Evolutionary conservation across 2,329 filamentous ascomycete genomes (phyloP).

Genomic region (Fusarium haematococcum): DNA sequence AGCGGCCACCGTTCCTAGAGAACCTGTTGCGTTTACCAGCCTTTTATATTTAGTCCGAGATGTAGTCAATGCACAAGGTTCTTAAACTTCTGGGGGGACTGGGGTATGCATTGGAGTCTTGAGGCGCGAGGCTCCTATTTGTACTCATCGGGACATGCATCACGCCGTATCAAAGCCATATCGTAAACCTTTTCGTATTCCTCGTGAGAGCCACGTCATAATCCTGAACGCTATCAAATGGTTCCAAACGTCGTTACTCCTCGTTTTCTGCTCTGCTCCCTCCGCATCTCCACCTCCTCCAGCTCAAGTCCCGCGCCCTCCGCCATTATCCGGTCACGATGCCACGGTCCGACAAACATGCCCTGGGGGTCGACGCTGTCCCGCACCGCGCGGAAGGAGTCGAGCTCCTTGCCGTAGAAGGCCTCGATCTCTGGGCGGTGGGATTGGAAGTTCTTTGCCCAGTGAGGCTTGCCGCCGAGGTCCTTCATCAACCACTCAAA

Average conservation of each 20-base stretch:
- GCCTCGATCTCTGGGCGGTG: constrained; percentile 70
- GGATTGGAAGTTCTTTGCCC: constrained; percentile 89
- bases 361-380: constrained; percentile 81
- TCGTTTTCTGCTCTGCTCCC: constrained; percentile 39
- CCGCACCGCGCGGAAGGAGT: constrained; percentile 75
- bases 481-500: constrained; percentile 94
- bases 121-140: background rate
- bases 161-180: background rate
- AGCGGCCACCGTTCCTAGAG: constrained; percentile 2
- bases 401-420: constrained; percentile 77
- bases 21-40: constrained; percentile 8
- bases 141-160: background rate
- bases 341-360: constrained; percentile 93
- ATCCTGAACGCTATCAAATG: constrained; percentile 28
- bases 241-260: constrained; percentile 45
- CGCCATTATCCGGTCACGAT: constrained; percentile 74
- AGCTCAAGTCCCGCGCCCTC: constrained; percentile 49
- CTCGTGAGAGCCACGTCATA: constrained; percentile 14
- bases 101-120: background rate
- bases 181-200: background rate
- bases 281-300: constrained; percentile 52
- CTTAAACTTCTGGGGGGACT: constrained; percentile 4
- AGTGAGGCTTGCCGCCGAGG: constrained; percentile 84
- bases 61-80: constrained; percentile 26
- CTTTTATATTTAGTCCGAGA: constrained; percentile 23